Evolutionary conservation across 2,329 filamentous ascomycete species (phyloP), one percentile per base, ranked within the genome.

Genomic region (Microdochium paspali): DNA sequence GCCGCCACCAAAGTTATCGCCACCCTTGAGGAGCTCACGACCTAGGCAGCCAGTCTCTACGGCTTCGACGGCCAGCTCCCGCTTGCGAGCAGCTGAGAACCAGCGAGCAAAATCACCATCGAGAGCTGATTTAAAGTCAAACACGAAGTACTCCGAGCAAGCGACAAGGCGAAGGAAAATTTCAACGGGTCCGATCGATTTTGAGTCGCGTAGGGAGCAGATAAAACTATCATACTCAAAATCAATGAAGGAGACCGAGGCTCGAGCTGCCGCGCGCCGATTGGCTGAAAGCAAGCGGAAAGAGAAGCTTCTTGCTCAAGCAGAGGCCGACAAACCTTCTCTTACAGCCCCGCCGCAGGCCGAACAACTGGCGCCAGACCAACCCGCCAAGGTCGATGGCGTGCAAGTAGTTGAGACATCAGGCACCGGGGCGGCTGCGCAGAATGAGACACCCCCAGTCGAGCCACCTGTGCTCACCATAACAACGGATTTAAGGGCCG

Each of bases 141-240:
- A 60, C 21, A 56, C 58, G 47, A 67, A 59, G 56, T 56, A 66
- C 13, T 64, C 65, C 31, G 72, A 73, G 46, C 56, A 61, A 25
- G 55, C 65, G 4, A 51, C 62, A 5, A 62, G 69, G 26, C 69
- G 74, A 49, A 71, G 74, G 40, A 80, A 80, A 58, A 70, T 80
- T 46, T 77, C 77, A 1, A 69, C 90, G 49, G 84, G 84, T 1
- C 84, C 85, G 50, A 87, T 94, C 46, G 87, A 95, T 64, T 93
- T 94, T 61, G 88, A 85, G 50, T 86, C 87, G 54, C 79, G 88
- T 45, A 77, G 90, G 56, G 84, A 89, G 59, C 82, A 83, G 51
- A 94, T 95, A 57, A 85, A 90, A 56, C 80, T 89, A 48, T 89
- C 88, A 13, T 91, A 94, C 63, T 90, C 82, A 56, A 87, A 86